Conservation (phyloP, 805 yeast genomes). For the Nakazawaea sp. region DNA sequence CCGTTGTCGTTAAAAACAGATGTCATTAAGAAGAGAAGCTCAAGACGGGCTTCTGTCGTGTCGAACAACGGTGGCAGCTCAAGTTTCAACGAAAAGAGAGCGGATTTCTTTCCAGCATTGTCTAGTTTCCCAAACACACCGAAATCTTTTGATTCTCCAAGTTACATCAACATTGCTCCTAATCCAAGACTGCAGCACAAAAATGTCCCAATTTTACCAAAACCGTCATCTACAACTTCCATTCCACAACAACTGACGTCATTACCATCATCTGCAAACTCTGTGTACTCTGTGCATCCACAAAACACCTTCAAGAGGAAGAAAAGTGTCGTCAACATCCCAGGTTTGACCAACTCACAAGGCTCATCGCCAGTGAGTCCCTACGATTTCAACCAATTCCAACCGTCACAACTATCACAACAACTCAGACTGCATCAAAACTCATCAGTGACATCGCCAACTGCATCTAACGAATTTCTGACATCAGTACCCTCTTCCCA, state of each 20-base stretch:
- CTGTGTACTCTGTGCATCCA: neutral
- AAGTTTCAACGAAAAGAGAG: slow-evolving; percentile 3
- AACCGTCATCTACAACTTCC: slow-evolving; percentile 4
- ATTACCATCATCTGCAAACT: slow-evolving; percentile 1
- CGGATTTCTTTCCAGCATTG: slow-evolving; percentile 1
- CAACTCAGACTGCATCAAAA: slow-evolving; percentile 1
- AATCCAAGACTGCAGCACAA: slow-evolving; percentile 3
- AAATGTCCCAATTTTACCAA: slow-evolving; percentile 11
- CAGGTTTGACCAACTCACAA: slow-evolving; percentile 1
- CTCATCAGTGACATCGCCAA: neutral
- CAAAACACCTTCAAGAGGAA: slow-evolving; percentile 11
- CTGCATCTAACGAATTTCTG: too few relatives aligned
- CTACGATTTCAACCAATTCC: slow-evolving; percentile 1
- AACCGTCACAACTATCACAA: slow-evolving; percentile 7
- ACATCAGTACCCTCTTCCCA: too few relatives aligned
- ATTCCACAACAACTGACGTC: slow-evolving; percentile 1
- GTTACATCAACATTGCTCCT: neutral
- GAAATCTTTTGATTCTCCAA: slow-evolving; percentile 1
- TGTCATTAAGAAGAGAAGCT: slow-evolving; percentile 49
- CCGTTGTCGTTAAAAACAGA: slow-evolving; percentile 53
- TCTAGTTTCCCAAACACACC: slow-evolving; percentile 10
- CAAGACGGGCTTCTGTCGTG: slow-evolving; percentile 25
- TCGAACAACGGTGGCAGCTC: slow-evolving; percentile 1
- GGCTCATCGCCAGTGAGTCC: slow-evolving; percentile 9
- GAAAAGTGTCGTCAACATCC: slow-evolving; percentile 8